These are phyloP conservation scores for Penicillium sp. DNA, from an alignment of 2,329 filamentous ascomycete species.

Conservation along the genomic window DNA sequence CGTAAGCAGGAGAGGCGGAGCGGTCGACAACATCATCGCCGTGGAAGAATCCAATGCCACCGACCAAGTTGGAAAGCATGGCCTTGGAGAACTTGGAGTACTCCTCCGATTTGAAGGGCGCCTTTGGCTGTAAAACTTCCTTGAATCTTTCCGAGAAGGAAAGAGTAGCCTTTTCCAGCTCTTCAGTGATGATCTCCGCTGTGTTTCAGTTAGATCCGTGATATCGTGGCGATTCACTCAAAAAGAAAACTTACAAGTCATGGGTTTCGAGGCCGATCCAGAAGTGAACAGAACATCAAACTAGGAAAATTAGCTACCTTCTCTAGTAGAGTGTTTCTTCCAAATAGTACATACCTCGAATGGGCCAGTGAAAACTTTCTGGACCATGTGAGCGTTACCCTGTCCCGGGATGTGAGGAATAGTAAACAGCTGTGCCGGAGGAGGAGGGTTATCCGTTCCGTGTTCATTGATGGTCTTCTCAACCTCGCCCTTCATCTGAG, in stretches of 20 bases:
- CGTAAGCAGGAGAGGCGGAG: conserved; percentile 88
- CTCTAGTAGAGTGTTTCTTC: background rate
- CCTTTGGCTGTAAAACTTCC: conserved; percentile 71
- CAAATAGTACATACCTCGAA: conserved; percentile 64
- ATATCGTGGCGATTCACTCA: background rate
- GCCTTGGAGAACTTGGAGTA: conserved; percentile 82
- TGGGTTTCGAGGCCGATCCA: conserved; percentile 61
- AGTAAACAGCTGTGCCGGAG: conserved; percentile 84
- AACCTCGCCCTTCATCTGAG: conserved; percentile 66
- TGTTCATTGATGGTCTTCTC: conserved; percentile 63
- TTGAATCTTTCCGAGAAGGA: conserved; percentile 77
- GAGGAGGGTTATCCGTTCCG: conserved; percentile 70
- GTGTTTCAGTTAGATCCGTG: conserved; percentile 13
- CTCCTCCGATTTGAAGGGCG: conserved; percentile 74
- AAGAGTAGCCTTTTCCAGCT: conserved; percentile 68
- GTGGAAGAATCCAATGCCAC: conserved; percentile 94
- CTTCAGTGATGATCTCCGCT: conserved; percentile 68
- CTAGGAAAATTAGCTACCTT: conserved; percentile 42
- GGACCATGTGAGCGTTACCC: conserved; percentile 85
- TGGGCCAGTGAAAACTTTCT: conserved; percentile 86
- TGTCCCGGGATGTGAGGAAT: conserved; percentile 62
- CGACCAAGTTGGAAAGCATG: conserved; percentile 91
- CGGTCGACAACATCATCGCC: conserved; percentile 87
- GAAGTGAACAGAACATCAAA: conserved; percentile 94
- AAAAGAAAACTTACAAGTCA: conserved; percentile 52